Evolutionary conservation across 805 yeast genomes (phyloP).

Genomic region (Candida awuae): DNA sequence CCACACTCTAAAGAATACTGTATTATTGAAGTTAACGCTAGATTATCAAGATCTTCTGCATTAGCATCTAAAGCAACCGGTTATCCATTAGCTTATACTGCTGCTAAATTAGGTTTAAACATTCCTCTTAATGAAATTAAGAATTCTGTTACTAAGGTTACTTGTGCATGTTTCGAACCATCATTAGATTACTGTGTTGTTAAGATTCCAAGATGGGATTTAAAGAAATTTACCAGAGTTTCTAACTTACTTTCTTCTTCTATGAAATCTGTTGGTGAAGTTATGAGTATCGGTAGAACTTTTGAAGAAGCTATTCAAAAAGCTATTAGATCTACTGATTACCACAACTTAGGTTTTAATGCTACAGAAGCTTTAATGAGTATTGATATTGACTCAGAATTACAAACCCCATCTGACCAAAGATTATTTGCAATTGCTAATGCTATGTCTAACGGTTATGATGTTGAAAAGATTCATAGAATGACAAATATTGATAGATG

Average conservation of each 20-base stretch:
- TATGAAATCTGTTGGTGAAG: constrained; percentile 99
- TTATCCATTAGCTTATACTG: constrained; percentile 95
- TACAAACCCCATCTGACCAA: constrained; percentile 96
- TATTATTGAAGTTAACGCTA: constrained; percentile 95
- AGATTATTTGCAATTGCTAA: constrained; percentile 95
- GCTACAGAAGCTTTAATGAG: constrained; percentile 80
- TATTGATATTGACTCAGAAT: constrained; percentile 84
- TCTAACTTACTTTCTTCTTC: constrained; percentile 81
- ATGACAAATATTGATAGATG: constrained; percentile 91
- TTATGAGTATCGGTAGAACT: constrained; percentile 95
- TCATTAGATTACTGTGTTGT: constrained; percentile 94
- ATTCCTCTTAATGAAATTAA: constrained; percentile 85
- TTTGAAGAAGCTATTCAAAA: constrained; percentile 97
- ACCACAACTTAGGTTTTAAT: constrained; percentile 90
- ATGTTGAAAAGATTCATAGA: constrained; percentile 87
- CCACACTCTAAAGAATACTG: constrained; percentile 93
- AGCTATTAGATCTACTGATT: constrained; percentile 94
- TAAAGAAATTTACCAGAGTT: constrained; percentile 90
- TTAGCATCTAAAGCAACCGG: constrained; percentile 98
- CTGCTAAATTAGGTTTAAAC: constrained; percentile 92
- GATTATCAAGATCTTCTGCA: constrained; percentile 97
- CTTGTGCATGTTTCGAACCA: constrained; percentile 97
- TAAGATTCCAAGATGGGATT: constrained; percentile 98
- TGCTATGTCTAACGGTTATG: constrained; percentile 80
- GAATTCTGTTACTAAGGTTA: constrained; percentile 87